Conservation (phyloP, 2,329 filamentous ascomycete genomes). For the Tympanopsis confertula region DNA sequence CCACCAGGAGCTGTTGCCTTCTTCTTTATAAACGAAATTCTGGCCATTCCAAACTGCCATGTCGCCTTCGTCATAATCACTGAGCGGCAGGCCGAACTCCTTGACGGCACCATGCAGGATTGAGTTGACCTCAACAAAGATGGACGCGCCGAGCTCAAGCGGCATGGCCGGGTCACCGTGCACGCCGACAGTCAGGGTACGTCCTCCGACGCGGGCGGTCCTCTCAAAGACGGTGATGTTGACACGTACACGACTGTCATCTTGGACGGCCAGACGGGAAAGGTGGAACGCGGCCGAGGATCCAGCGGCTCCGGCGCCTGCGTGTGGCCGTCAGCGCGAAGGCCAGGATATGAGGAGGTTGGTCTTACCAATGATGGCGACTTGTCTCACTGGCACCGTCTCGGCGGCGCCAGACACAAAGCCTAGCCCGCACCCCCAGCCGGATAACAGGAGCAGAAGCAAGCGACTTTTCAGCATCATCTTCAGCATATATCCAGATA, state of each 20-base stretch:
- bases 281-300: slow-evolving; percentile 80
- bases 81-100: slow-evolving; percentile 56
- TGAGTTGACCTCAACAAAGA: slow-evolving; percentile 76
- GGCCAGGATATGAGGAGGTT: background rate
- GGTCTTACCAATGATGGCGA: slow-evolving; percentile 14
- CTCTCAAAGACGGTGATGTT: slow-evolving; percentile 86
- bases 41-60: slow-evolving; percentile 79
- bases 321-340: background rate
- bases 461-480: too few species aligned
- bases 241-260: slow-evolving; percentile 44
- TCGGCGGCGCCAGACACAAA: too few species aligned
- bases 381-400: slow-evolving; percentile 9
- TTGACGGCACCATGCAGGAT: slow-evolving; percentile 67
- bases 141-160: slow-evolving; percentile 80
- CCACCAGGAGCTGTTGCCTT: slow-evolving; percentile 52
- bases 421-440: too few species aligned
- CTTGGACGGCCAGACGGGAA: slow-evolving; percentile 52
- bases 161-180: slow-evolving; percentile 56
- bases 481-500: too few species aligned
- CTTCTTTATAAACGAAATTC: slow-evolving; percentile 57
- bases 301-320: slow-evolving; percentile 81
- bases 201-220: slow-evolving; percentile 66
- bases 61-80: slow-evolving; percentile 36
- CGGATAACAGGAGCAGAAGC: too few species aligned
- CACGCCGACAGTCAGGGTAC: slow-evolving; percentile 72